Evolutionary conservation across 495 filamentous ascomycete genomes (phyloP).

Genomic region (Neurospora sp.): DNA sequence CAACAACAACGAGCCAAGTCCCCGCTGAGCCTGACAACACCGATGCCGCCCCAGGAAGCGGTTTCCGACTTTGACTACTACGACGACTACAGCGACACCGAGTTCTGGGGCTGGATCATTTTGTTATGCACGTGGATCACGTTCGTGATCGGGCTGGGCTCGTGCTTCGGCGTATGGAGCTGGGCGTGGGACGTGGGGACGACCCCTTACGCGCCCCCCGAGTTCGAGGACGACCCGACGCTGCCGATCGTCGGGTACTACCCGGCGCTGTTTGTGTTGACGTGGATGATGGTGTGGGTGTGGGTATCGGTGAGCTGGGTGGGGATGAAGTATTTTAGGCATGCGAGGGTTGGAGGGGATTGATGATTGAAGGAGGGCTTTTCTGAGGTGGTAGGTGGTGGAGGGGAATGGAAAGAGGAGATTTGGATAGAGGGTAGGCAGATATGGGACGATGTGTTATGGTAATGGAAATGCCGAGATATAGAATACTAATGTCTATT

Average conservation of each 20-base stretch:
- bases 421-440: background rate
- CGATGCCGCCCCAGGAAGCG: slow-evolving; percentile 30
- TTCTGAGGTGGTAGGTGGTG: background rate
- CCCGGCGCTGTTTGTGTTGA: slow-evolving; percentile 84
- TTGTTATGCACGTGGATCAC: slow-evolving; percentile 84
- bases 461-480: background rate
- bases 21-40: slow-evolving; percentile 42
- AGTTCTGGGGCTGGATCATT: slow-evolving; percentile 94
- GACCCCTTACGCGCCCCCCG: slow-evolving; percentile 85
- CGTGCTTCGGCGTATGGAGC: slow-evolving; percentile 93
- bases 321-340: slow-evolving; percentile 98
- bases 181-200: slow-evolving; percentile 99
- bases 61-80: slow-evolving; percentile 20
- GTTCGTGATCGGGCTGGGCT: slow-evolving; percentile 92
- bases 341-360: slow-evolving; percentile 70
- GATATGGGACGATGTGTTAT: background rate
- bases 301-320: slow-evolving; percentile 97
- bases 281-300: slow-evolving; percentile 94
- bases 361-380: slow-evolving; percentile 8
- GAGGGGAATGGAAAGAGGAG: background rate
- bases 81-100: slow-evolving; percentile 86
- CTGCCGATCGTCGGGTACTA: slow-evolving; percentile 95
- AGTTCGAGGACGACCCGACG: slow-evolving; percentile 86
- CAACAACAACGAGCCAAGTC: slow-evolving; percentile 46
- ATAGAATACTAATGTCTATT: background rate